Percentiles rank a stretch among this genome's conserved stretches.
These are phyloP conservation scores for Penicillium sp. DNA, from an alignment of 2,329 filamentous ascomycete species.

Conservation along the genomic window DNA sequence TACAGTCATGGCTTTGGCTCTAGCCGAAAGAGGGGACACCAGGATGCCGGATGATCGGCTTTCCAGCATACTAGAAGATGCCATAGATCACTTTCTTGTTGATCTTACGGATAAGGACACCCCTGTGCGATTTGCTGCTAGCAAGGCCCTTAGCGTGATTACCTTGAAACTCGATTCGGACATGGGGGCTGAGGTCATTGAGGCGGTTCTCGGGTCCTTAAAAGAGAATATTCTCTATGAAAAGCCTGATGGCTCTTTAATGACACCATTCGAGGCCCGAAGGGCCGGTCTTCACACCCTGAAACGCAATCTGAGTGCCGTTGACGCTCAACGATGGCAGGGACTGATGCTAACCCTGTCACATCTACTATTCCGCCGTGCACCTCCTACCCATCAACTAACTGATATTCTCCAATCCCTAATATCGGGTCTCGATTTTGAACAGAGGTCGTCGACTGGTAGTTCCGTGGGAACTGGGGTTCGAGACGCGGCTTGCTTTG, in stretches of 20 bases:
- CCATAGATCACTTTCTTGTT: constrained; percentile 77
- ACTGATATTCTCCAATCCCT: constrained; percentile 73
- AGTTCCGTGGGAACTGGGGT: constrained; percentile 84
- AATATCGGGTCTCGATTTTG: constrained; percentile 77
- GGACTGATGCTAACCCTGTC: constrained; percentile 83
- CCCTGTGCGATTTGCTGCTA: constrained; percentile 82
- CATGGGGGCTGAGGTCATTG: constrained; percentile 83
- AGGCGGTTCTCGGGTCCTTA: constrained; percentile 72
- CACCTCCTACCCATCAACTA: constrained; percentile 68
- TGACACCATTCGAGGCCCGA: constrained; percentile 36
- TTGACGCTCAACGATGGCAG: constrained; percentile 85
- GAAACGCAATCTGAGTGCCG: constrained; percentile 63
- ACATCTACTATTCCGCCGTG: constrained; percentile 80
- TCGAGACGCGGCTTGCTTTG: constrained; percentile 92
- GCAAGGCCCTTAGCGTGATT: constrained; percentile 86
- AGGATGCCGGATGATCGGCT: constrained; percentile 32
- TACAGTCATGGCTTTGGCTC: constrained; percentile 61
- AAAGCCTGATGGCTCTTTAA: constrained; percentile 42
- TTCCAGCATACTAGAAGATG: constrained; percentile 66
- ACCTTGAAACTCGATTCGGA: constrained; percentile 73
- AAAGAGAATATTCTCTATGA: constrained; percentile 61
- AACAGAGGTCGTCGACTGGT: constrained; percentile 83
- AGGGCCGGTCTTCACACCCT: constrained; percentile 38
- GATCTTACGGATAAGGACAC: constrained; percentile 82
- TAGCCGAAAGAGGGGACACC: constrained; percentile 42